These are phyloP conservation scores for Pythium aphanidermatum DNA, from an alignment of 352 stramenopile genomes.

Conservation along the genomic window DNA sequence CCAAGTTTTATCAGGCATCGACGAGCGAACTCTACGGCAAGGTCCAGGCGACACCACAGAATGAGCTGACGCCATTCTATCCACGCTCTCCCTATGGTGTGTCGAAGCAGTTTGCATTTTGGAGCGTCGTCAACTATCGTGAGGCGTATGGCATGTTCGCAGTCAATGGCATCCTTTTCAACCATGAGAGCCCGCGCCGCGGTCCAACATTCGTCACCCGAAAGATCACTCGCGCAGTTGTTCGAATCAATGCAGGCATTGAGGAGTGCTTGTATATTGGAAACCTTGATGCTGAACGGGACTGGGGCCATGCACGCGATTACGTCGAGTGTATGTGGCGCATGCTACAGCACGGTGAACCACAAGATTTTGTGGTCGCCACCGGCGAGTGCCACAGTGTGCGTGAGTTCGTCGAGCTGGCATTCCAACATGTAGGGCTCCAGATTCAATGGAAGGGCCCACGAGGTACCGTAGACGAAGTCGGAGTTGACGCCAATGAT, in stretches of 20 bases:
- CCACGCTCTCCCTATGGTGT: constrained; percentile 97
- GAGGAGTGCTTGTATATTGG: constrained; percentile 96
- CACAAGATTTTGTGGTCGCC: constrained; percentile 79
- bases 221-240: constrained; percentile 97
- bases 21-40: constrained; percentile 99
- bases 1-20: constrained; percentile 95
- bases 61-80: constrained; percentile 97
- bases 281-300: constrained; percentile 96
- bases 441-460: constrained; percentile 90
- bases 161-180: constrained; percentile 99
- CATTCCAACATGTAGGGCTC: constrained; percentile 89
- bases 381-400: constrained; percentile 98
- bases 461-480: constrained; percentile 88
- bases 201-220: constrained; percentile 98
- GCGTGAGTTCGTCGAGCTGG: constrained; percentile 96
- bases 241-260: constrained; percentile 88
- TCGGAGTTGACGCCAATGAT: constrained; percentile 89
- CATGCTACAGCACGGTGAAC: constrained; percentile 91
- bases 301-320: constrained; percentile 98
- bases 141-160: constrained; percentile 95
- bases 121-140: constrained; percentile 99
- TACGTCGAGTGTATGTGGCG: constrained; percentile 99
- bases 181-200: constrained; percentile 97
- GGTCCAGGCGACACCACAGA: constrained; percentile 95
- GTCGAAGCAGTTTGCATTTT: constrained; percentile 99